Evolutionary conservation across 1,284 basidiomycete genomes (phyloP).

Genomic region (Microbotryomycetes sp.): DNA sequence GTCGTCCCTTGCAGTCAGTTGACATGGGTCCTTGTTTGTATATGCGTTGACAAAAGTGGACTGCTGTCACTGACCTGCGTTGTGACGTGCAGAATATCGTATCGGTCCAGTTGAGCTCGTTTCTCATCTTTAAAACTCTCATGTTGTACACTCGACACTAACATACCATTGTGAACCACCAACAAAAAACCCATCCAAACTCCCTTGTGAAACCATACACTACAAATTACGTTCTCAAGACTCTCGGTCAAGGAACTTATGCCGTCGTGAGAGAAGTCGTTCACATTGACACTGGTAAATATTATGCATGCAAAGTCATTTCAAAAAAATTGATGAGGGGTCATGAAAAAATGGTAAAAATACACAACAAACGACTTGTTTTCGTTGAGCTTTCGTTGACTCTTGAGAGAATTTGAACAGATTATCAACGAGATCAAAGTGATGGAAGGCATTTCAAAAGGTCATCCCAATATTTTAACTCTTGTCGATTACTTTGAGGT

Average conservation of each 20-base stretch:
- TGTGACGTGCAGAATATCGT: not conserved
- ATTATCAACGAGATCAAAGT: conserved; percentile 95
- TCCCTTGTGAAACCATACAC: no score
- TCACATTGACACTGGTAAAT: conserved; percentile 44
- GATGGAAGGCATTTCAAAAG: conserved; percentile 85
- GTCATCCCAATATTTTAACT: conserved; percentile 59
- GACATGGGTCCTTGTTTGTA: no score
- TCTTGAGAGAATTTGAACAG: conserved; percentile 47
- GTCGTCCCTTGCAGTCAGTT: not conserved
- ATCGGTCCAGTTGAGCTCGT: not conserved
- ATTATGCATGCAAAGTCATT: conserved; percentile 75
- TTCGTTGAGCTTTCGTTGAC: not conserved
- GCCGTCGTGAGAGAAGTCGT: conserved; percentile 45
- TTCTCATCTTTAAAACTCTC: not conserved
- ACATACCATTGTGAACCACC: no score
- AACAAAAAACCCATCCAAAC: no score
- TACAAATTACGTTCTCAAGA: conserved; percentile 18
- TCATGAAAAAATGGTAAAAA: conserved; percentile 47
- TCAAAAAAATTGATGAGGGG: conserved; percentile 89
- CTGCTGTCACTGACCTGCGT: not conserved
- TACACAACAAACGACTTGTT: not conserved
- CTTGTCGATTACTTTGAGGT: conserved; percentile 86
- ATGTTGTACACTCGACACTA: not conserved
- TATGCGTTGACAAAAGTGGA: not conserved
- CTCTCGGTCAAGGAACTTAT: conserved; percentile 42